Evolutionary conservation across 495 filamentous ascomycete genomes (phyloP).

Genomic region (Aspergillus hancockii): DNA sequence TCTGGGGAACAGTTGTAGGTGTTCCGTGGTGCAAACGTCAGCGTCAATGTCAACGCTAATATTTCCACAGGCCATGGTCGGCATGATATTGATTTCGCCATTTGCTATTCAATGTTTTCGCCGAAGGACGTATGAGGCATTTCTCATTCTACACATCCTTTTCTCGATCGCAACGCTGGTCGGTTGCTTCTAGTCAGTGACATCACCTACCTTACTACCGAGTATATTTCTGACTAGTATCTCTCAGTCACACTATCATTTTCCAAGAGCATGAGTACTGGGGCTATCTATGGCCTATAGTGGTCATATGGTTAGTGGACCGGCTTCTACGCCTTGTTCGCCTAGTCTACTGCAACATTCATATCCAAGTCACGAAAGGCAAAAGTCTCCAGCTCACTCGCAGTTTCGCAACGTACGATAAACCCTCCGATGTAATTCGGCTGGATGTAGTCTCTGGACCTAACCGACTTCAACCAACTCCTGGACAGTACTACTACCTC

Average conservation of each 20-base stretch:
- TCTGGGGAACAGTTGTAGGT: constrained; percentile 41
- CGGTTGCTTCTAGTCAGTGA: constrained; percentile 55
- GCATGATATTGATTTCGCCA: constrained; percentile 48
- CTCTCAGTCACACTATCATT: constrained; percentile 48
- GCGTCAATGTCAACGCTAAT: background rate
- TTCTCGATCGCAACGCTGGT: constrained; percentile 50
- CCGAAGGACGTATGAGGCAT: constrained; percentile 52
- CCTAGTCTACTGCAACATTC: constrained; percentile 49
- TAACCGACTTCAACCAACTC: constrained; percentile 34
- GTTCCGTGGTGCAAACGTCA: background rate
- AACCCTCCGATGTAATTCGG: constrained; percentile 51
- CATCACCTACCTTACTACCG: background rate
- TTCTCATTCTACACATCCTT: constrained; percentile 54
- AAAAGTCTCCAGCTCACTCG: constrained; percentile 27
- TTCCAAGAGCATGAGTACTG: constrained; percentile 51
- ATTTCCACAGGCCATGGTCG: constrained; percentile 42
- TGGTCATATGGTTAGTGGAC: constrained; percentile 54
- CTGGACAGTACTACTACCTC: constrained; percentile 59
- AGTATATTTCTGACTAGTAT: constrained; percentile 7
- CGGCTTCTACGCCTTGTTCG: constrained; percentile 48
- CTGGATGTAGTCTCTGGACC: constrained; percentile 43
- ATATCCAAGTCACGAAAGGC: constrained; percentile 23
- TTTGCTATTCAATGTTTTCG: constrained; percentile 52
- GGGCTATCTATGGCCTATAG: constrained; percentile 52
- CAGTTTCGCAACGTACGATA: constrained; percentile 46